Percentiles rank a stretch among this genome's conserved stretches.
phyloP scores from a whole-genome alignment of 2,329 filamentous ascomycete species.

The Fusarium nelsonii region DNA sequence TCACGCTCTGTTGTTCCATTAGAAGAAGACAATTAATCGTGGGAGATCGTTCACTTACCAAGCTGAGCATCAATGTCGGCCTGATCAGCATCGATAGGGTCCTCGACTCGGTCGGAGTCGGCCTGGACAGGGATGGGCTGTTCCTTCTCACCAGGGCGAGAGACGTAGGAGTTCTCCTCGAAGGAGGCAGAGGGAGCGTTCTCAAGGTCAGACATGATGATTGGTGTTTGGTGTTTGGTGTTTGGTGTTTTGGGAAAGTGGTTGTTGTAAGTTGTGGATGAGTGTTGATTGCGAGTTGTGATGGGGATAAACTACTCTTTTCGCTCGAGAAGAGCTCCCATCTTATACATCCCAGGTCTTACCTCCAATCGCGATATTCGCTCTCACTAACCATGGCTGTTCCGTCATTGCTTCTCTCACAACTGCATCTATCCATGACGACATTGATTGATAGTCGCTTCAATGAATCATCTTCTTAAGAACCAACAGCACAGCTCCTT shows the following conservation, averaged over 20 bases:
- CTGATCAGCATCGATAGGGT: constrained; percentile 26
- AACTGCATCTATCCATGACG: constrained; percentile 40
- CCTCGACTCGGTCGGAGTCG: constrained; percentile 36
- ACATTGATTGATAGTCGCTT: constrained; percentile 33
- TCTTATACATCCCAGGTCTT: constrained; percentile 22
- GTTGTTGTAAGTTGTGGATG: constrained; percentile 1
- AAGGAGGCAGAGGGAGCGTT: constrained; percentile 28
- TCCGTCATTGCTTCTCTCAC: constrained; percentile 25
- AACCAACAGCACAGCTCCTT: constrained; percentile 11
- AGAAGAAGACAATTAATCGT: accelerated
- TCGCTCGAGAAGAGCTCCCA: background rate
- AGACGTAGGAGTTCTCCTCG: constrained; percentile 36
- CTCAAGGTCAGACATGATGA: constrained; percentile 34
- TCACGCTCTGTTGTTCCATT: constrained; percentile 22
- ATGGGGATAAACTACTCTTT: accelerated
- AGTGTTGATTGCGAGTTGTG: background rate
- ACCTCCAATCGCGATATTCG: background rate
- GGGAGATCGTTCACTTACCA: background rate
- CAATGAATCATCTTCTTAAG: constrained; percentile 41
- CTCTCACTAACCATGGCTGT: background rate
- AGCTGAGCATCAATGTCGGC: constrained; percentile 40
- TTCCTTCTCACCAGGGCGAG: constrained; percentile 36
- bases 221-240: background rate
- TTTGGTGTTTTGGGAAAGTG: background rate
- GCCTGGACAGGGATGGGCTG: constrained; percentile 40